Evolutionary conservation across 768 basidiomycete genomes (phyloP).

Genomic region (Psilocybe subaeruginosa): DNA sequence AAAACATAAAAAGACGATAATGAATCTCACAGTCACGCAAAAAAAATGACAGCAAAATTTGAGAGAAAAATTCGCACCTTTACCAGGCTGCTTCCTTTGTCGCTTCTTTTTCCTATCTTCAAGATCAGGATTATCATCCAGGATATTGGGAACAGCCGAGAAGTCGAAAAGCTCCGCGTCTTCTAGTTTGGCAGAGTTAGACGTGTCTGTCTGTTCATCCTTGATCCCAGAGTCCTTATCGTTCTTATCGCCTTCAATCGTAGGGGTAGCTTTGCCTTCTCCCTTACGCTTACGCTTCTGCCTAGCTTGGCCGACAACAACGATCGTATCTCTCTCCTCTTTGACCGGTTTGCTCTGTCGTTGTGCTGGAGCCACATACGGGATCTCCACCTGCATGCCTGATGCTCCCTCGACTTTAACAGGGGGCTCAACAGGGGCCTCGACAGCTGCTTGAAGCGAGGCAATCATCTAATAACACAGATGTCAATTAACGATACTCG

Average conservation of each 20-base stretch:
- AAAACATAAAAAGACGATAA: constrained; percentile 10
- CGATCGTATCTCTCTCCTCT: constrained; percentile 70
- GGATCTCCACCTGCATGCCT: constrained; percentile 67
- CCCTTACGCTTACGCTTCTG: constrained; percentile 64
- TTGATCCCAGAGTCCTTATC: neutral
- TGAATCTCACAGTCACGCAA: neutral
- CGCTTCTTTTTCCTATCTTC: constrained; percentile 55
- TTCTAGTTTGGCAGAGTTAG: constrained; percentile 25
- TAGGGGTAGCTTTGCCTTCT: constrained; percentile 1
- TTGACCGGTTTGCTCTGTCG: constrained; percentile 38
- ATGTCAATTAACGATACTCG: neutral
- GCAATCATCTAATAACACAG: constrained; percentile 4
- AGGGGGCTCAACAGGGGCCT: constrained; percentile 10
- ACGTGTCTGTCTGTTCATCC: constrained; percentile 23
- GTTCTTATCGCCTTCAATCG: neutral
- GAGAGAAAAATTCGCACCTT: constrained; percentile 25
- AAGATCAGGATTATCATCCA: constrained; percentile 57
- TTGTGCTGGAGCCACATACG: constrained; percentile 73
- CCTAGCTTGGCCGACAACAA: constrained; percentile 68
- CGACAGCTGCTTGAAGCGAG: constrained; percentile 14
- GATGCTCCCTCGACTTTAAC: constrained; percentile 25
- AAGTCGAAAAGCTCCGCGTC: constrained; percentile 68
- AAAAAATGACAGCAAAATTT: neutral
- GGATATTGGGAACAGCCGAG: constrained; percentile 64
- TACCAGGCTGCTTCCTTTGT: constrained; percentile 35